Evolutionary conservation across 1,139 yeast species (phyloP), one percentile per base, ranked within the genome.

Genomic region (Protomyces inouyei): DNA sequence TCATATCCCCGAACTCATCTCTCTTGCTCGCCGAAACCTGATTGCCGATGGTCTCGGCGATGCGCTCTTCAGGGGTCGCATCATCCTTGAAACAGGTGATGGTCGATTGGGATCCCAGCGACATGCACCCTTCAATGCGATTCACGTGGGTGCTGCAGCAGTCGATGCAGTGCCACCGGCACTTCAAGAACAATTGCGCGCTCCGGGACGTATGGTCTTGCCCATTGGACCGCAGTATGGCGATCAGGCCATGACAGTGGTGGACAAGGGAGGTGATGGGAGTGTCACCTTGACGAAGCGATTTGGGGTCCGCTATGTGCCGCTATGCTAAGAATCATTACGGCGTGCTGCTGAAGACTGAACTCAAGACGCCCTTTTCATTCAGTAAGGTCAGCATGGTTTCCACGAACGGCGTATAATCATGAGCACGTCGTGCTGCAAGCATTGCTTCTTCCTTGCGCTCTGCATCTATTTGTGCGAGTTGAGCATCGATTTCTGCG

Each of bases 221-320:
- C 55, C 55, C 14, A 21, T 52, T 12, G 55, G 55, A 32, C 60
- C 37, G 37, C 28, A 18, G n/a, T 56, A 54, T 45, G 64, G 52
- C 8, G 37, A 23, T n/a, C 69, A 67, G 53, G 55, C 54, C 57
- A 64, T 67, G 18, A 64, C 65, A 46, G 66, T 61, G 38, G 46
- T 61, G n/a, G n/a, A 60, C 6, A 66, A 65, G 52, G 67, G 63
- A 18, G 36, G 14, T 3, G 51, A 53, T 2, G 69, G 69, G 3
- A 18, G 21, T 2, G 51, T 67, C 21, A 59, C 53, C 10, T 43
- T 36, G 16, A 60, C 61, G 21, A 52, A 45, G 14, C 57, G 59
- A 35, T 63, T 61, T 38, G 69, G 68, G 23, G 69, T 67, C 3
- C 52, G 65, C 12, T 67, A 67, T 43, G 69, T 67, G n/a, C 67